Evolutionary conservation across 768 basidiomycete species (phyloP).

Genomic region (Phanerochaete sordida): DNA sequence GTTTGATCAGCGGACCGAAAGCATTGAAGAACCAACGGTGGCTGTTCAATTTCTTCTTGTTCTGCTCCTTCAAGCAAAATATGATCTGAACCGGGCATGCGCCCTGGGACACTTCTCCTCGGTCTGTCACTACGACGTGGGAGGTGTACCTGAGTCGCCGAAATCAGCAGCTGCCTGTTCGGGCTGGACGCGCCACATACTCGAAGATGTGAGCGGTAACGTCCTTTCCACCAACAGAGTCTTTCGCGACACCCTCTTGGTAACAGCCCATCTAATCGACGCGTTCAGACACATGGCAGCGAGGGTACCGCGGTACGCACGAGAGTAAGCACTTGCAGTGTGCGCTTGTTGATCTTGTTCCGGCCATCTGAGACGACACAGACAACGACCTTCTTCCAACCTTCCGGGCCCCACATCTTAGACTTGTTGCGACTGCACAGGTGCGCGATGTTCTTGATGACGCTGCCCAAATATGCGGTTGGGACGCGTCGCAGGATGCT

Average conservation of each 20-base stretch:
- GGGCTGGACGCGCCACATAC: constrained; percentile 36
- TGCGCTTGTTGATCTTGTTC: constrained; percentile 84
- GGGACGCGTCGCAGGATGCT: background rate
- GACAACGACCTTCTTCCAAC: constrained; percentile 89
- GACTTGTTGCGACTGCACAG: constrained; percentile 67
- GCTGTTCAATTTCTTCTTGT: constrained; percentile 95
- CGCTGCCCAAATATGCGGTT: constrained; percentile 38
- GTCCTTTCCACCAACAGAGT: constrained; percentile 84
- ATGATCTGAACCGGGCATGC: constrained; percentile 81
- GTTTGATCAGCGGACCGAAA: constrained; percentile 81
- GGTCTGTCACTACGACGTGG: constrained; percentile 71
- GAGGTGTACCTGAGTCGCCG: constrained; percentile 59
- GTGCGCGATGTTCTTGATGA: constrained; percentile 84
- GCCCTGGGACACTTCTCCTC: constrained; percentile 75
- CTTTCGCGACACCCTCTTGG: constrained; percentile 88
- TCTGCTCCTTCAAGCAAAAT: constrained; percentile 92
- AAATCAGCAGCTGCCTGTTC: background rate
- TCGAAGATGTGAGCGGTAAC: constrained; percentile 94
- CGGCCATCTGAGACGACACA: constrained; percentile 86
- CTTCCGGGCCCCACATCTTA: constrained; percentile 83
- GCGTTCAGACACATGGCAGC: background rate
- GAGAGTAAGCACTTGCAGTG: constrained; percentile 82
- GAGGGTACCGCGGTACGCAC: constrained; percentile 34
- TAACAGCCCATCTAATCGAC: constrained; percentile 71
- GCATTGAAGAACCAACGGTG: constrained; percentile 99